Conservation (phyloP, 1,139 yeast genomes). For the Pichia sp. region DNA sequence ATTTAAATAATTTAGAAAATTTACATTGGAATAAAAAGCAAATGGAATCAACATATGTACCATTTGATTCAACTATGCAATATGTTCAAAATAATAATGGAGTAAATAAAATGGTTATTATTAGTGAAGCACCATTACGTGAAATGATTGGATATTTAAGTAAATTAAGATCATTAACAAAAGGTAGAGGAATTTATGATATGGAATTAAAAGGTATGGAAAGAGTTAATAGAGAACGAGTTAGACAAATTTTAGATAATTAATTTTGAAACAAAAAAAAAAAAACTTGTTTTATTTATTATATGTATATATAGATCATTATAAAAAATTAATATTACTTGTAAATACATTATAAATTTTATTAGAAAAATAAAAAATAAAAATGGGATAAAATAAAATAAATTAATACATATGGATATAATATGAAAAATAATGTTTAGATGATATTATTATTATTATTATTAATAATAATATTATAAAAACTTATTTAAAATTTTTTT, state of each 20-base stretch:
- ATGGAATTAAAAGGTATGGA: conserved; percentile 77
- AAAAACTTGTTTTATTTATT: too few species aligned
- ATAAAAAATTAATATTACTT: too few species aligned
- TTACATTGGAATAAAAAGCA: conserved; percentile 43
- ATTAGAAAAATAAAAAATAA: too few species aligned
- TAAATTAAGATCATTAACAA: conserved; percentile 73
- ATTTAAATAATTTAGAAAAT: conserved; percentile 31
- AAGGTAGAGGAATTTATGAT: conserved; percentile 80
- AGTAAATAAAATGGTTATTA: conserved; percentile 45
- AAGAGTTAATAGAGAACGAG: conserved; percentile 44
- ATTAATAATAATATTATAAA: too few species aligned
- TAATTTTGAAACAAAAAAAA: neutral
- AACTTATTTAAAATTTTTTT: conserved; percentile 83
- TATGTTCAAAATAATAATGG: conserved; percentile 21
- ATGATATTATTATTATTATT: too few species aligned
- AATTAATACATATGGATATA: too few species aligned
- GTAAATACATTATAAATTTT: too few species aligned
- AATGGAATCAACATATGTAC: conserved; percentile 48
- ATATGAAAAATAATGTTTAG: too few species aligned
- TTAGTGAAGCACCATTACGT: conserved; percentile 75
- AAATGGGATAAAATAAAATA: too few species aligned
- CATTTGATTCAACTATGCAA: conserved; percentile 45
- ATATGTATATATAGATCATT: too few species aligned
- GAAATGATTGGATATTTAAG: conserved; percentile 89
- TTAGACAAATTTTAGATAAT: conserved; percentile 32